A percentile compares a stretch with the other conserved stretches of the same genome.
Conservation (phyloP, 108 stramenopile species). For the Cyclotella sp. region DNA sequence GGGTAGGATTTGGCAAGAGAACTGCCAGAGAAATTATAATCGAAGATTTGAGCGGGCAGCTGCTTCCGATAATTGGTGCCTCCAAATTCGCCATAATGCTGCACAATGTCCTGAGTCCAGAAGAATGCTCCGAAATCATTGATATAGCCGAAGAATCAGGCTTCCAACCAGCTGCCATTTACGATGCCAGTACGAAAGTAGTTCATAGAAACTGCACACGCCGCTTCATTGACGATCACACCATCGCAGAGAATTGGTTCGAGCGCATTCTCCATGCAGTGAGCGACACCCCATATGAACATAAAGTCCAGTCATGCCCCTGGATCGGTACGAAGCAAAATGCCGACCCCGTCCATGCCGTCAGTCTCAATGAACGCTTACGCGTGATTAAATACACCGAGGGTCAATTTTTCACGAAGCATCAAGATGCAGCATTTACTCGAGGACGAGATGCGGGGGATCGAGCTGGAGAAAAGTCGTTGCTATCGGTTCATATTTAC, state of each 20-base stretch:
- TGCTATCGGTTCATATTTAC: constrained; percentile 39
- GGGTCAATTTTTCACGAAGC: constrained; percentile 43
- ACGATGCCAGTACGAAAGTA: constrained; percentile 19
- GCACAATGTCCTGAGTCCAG: constrained; percentile 31
- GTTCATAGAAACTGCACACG: constrained; percentile 36
- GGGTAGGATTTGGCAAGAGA: background rate
- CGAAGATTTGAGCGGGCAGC: constrained; percentile 25
- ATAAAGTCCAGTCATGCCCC: constrained; percentile 29
- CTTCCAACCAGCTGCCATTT: constrained; percentile 34
- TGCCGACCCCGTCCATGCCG: constrained; percentile 11
- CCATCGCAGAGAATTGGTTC: constrained; percentile 38
- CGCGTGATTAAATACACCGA: constrained; percentile 39
- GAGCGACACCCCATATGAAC: constrained; percentile 24
- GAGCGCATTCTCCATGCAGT: constrained; percentile 46
- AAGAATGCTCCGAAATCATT: constrained; percentile 38
- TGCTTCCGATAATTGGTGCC: constrained; percentile 38
- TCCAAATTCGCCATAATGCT: constrained; percentile 41
- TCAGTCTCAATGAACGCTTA: constrained; percentile 49
- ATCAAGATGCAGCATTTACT: constrained; percentile 39
- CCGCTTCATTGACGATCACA: constrained; percentile 17
- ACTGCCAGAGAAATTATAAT: constrained; percentile 19
- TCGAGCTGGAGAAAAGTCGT: constrained; percentile 35
- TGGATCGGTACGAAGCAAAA: constrained; percentile 20
- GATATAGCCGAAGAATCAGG: constrained; percentile 35
- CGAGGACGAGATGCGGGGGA: constrained; percentile 26